Percentiles rank a stretch among this genome's conserved stretches.
Conservation (phyloP, 768 basidiomycete species). For the Leccinum uliginosum region DNA sequence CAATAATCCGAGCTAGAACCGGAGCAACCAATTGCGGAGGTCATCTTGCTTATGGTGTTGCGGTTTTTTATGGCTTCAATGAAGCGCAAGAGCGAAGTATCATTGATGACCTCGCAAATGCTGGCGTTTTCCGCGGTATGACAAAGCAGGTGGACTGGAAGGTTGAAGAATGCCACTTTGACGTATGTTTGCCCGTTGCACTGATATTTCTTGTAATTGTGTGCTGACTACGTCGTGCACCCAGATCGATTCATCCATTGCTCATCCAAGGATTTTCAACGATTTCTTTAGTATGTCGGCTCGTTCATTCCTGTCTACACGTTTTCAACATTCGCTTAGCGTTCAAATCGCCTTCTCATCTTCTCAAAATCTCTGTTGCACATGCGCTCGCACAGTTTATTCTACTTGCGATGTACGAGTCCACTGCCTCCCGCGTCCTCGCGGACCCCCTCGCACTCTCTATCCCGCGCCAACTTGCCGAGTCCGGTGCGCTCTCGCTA, state of each 20-base stretch:
- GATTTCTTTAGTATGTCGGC: constrained; percentile 83
- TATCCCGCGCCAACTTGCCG: constrained; percentile 80
- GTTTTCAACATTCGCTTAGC: constrained; percentile 41
- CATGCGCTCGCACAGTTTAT: constrained; percentile 95
- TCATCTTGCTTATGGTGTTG: constrained; percentile 80
- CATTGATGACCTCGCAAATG: constrained; percentile 75
- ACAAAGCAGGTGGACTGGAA: constrained; percentile 78
- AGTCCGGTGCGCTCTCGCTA: constrained; percentile 69
- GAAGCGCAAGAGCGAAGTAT: constrained; percentile 79
- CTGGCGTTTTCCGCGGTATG: constrained; percentile 61
- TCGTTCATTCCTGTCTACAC: not conserved
- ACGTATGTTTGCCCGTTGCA: constrained; percentile 38
- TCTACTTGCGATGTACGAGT: constrained; percentile 83
- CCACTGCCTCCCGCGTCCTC: constrained; percentile 72
- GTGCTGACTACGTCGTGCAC: not conserved
- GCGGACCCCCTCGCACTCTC: constrained; percentile 70
- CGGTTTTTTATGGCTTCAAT: constrained; percentile 84
- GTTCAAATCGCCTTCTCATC: constrained; percentile 86
- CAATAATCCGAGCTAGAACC: constrained; percentile 8
- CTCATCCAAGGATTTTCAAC: constrained; percentile 90
- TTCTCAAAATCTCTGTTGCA: constrained; percentile 88
- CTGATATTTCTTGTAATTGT: no score
- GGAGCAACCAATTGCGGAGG: constrained; percentile 60
- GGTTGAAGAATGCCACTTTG: constrained; percentile 88
- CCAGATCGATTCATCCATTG: constrained; percentile 79